Percentiles rank a stretch among this genome's conserved stretches.
Conservation (phyloP, 768 basidiomycete genomes). For the Suillus tomentosus region DNA sequence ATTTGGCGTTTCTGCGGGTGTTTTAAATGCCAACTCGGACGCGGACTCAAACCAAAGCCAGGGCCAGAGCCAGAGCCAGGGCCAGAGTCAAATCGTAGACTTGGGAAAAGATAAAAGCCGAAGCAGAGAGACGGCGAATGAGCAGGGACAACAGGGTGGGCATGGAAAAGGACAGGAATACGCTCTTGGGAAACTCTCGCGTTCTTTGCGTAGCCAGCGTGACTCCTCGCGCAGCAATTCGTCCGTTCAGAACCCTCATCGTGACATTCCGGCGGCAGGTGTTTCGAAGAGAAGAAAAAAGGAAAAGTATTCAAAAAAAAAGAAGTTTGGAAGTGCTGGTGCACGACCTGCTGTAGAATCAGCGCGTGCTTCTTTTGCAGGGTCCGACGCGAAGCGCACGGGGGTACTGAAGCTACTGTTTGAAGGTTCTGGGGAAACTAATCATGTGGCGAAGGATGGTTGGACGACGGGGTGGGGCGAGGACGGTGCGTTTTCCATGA, state of each 20-base stretch:
- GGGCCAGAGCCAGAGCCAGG: not conserved
- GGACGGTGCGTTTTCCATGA: constrained; percentile 24
- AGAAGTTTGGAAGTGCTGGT: not conserved
- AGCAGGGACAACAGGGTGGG: not conserved
- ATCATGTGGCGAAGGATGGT: constrained; percentile 4
- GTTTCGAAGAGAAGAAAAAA: not conserved
- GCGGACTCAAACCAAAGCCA: not conserved
- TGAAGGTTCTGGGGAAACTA: not conserved
- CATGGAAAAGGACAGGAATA: not conserved
- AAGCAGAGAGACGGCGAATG: not conserved
- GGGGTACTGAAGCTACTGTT: not conserved
- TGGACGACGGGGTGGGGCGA: constrained; percentile 24
- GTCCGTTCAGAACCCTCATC: not conserved
- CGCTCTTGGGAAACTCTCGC: not conserved
- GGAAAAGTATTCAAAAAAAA: not conserved
- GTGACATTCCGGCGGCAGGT: not conserved
- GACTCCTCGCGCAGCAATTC: not conserved
- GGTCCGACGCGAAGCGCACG: not conserved
- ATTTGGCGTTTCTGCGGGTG: not conserved
- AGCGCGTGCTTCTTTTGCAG: constrained; percentile 3
- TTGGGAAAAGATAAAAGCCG: not conserved
- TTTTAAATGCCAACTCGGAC: not conserved
- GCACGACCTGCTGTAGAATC: not conserved
- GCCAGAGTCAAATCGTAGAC: not conserved
- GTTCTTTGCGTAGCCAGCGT: not conserved